Evolutionary conservation across 768 basidiomycete species (phyloP).

Genomic region (Lentinula aciculospora): DNA sequence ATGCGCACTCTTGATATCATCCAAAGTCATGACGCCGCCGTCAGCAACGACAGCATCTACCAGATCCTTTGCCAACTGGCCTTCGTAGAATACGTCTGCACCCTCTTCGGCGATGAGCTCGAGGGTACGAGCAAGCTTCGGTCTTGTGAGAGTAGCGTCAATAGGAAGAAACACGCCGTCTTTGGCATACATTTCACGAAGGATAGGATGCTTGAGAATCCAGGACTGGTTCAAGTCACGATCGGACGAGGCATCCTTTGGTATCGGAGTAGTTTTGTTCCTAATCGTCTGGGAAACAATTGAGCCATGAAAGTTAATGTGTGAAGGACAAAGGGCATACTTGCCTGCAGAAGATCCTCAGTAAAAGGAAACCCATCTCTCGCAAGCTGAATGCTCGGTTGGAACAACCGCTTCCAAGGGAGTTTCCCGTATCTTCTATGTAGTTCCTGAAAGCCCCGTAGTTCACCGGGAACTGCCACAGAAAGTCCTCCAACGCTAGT

Average conservation of each 20-base stretch:
- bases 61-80: constrained; percentile 10
- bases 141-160: background rate
- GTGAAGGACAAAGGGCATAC: background rate
- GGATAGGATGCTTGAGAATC: constrained; percentile 3
- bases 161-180: constrained; percentile 4
- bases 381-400: constrained; percentile 1
- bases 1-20: constrained; percentile 9
- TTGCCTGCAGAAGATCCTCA: background rate
- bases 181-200: constrained; percentile 5
- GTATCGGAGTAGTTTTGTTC: constrained; percentile 15
- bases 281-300: constrained; percentile 16
- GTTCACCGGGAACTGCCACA: constrained; percentile 69
- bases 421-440: constrained; percentile 62
- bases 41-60: constrained; percentile 8
- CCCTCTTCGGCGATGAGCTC: constrained; percentile 14
- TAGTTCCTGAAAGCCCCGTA: constrained; percentile 61
- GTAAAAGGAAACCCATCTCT: background rate
- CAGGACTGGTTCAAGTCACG: constrained; percentile 14
- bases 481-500: constrained; percentile 60
- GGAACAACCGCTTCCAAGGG: constrained; percentile 40
- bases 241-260: constrained; percentile 13
- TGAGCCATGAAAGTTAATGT: constrained; percentile 8
- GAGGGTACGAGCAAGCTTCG: constrained; percentile 19
- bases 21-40: constrained; percentile 14
- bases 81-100: constrained; percentile 19